Evolutionary conservation across 169 alveolate species (phyloP).

Genomic region (Plasmodium knowlesi): DNA sequence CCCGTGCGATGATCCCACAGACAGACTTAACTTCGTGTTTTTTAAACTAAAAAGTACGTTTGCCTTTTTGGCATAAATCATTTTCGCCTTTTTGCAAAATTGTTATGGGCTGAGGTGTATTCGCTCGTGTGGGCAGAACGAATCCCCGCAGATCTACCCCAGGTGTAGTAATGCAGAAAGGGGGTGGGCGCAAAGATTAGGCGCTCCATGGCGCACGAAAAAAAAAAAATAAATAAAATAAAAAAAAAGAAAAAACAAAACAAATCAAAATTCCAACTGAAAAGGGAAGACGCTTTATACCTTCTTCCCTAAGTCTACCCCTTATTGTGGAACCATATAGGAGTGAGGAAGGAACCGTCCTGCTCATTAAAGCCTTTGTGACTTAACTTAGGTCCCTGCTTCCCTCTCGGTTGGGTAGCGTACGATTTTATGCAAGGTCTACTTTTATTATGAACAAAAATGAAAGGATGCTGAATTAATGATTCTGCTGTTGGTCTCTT

Average conservation of each 20-base stretch:
- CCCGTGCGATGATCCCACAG: background rate
- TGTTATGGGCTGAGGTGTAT: background rate
- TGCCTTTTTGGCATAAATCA: background rate
- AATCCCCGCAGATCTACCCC: background rate
- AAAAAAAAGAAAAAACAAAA: no score
- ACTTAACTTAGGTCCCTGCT: conserved; percentile 47
- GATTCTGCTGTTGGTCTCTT: conserved; percentile 81
- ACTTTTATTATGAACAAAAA: conserved; percentile 77
- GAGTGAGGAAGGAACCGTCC: conserved; percentile 65
- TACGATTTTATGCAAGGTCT: conserved; percentile 76
- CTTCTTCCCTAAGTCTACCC: background rate
- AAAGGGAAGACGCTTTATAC: background rate
- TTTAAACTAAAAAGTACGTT: background rate
- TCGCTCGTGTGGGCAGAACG: background rate
- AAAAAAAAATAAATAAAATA: no score
- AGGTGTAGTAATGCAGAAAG: background rate
- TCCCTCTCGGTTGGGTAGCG: conserved; percentile 80
- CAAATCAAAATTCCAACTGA: background rate
- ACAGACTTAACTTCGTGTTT: background rate
- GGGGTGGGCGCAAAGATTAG: background rate
- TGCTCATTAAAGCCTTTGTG: conserved; percentile 75
- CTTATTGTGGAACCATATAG: conserved; percentile 72
- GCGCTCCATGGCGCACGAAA: background rate
- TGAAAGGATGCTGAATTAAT: conserved; percentile 81
- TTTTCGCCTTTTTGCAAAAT: background rate